Evolutionary conservation across 2,329 filamentous ascomycete species (phyloP).

Genomic region (Diplodia corticola): DNA sequence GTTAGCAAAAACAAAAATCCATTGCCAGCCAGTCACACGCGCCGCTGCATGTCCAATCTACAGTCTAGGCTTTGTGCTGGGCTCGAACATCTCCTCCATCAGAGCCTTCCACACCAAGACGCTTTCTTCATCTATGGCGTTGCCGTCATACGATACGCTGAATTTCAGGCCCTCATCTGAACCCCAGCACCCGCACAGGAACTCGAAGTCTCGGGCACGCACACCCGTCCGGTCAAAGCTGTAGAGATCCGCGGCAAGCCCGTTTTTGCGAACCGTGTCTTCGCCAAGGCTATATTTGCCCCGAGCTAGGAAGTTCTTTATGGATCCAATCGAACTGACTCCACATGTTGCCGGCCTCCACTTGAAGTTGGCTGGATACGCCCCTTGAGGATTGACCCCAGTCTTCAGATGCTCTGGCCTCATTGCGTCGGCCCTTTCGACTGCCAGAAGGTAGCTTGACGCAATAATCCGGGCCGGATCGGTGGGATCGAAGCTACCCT

Average conservation of each 20-base stretch:
- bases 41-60: conserved; percentile 21
- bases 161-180: conserved; percentile 41
- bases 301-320: conserved; percentile 4
- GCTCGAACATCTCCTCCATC: conserved; percentile 36
- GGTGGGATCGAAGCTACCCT: conserved; percentile 35
- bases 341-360: conserved; percentile 45
- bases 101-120: conserved; percentile 36
- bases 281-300: conserved; percentile 28
- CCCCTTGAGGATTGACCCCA: conserved; percentile 36
- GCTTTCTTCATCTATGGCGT: conserved; percentile 36
- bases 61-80: neutral
- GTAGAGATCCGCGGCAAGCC: conserved; percentile 43
- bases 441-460: conserved; percentile 44
- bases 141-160: conserved; percentile 45
- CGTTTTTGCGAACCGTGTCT: conserved; percentile 36
- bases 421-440: conserved; percentile 42
- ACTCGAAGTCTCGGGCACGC: conserved; percentile 48
- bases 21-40: neutral
- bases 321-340: conserved; percentile 44
- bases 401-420: conserved; percentile 35
- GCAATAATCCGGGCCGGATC: conserved; percentile 45
- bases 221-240: conserved; percentile 33
- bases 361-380: conserved; percentile 34
- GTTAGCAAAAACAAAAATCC: neutral
- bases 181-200: conserved; percentile 46